Evolutionary conservation across 495 filamentous ascomycete species (phyloP), one percentile per base, ranked within the genome.

Genomic region (Antarctomyces pellizariae): DNA sequence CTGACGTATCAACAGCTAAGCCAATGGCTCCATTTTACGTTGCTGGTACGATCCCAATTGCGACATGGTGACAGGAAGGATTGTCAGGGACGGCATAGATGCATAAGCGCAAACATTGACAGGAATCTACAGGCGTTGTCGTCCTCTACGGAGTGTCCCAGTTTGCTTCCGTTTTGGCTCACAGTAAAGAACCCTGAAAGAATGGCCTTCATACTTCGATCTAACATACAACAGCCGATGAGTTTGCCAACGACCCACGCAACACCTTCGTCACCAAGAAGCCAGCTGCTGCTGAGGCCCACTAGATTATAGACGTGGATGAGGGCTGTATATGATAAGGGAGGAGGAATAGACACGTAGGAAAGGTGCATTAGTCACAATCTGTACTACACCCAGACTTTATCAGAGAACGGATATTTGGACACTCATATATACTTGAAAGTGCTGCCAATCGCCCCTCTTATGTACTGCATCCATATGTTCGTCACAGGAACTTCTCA

Each of bases 171-270:
- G 41, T 57, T 28, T 52, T 90, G 52, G 66, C 66, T 50, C 50
- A 59, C 42, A 63, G 83, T 93, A 59, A 53, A 75, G 66, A 11
- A 13, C 28, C 36, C 30, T 14, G 9, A 5, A 16, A 22, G 28
- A 25, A 20, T 19, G 21, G 13, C 18, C 12, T 39, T 21, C 20
- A 26, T 34, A 34, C 46, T 54, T 25, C 46, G 42, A 22, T 13
- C 23, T 26, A 10, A n/a, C 37, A 41, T 17, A 19, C 13, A 21
- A 38, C 43, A 95, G 84, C 66, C 56, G 76, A 71, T 33, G 75
- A 95, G 49, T 91, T 62, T 69, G 83, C 76, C 69, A 84, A 86
- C 61, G 84, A 95, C 57, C 83, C 84, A 36, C 66, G 84, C 47
- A 91, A 91, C 64, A 57, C 64, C 45, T 51, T 54, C 20, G 73